phyloP scores from a whole-genome alignment of 2,329 filamentous ascomycete species.

The Cladosporium colombiae region DNA sequence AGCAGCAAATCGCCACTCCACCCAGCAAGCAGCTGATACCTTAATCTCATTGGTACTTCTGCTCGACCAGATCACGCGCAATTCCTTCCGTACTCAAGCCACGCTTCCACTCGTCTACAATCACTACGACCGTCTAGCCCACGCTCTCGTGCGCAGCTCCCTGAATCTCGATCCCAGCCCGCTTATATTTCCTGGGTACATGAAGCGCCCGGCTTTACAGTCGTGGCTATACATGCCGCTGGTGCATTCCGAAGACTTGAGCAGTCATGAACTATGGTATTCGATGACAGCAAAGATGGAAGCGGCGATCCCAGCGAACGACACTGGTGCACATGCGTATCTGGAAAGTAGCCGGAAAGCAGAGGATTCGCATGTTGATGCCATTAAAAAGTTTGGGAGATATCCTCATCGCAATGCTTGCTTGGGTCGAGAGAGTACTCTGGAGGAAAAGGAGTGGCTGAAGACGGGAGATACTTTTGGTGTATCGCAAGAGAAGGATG shows the following conservation, averaged over 20 bases:
- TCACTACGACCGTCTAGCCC: conserved; percentile 57
- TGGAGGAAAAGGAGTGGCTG: conserved; percentile 55
- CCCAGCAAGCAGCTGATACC: conserved; percentile 33
- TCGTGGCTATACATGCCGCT: conserved; percentile 63
- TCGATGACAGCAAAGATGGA: conserved; percentile 37
- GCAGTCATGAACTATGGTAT: conserved; percentile 46
- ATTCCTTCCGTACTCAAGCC: conserved; percentile 55
- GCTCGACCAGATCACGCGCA: conserved; percentile 65
- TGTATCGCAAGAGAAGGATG: conserved; percentile 29
- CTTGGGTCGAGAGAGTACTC: conserved; percentile 52
- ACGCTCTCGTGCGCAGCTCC: conserved; percentile 43
- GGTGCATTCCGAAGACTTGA: conserved; percentile 58
- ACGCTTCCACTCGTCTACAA: conserved; percentile 52
- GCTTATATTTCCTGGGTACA: conserved; percentile 19
- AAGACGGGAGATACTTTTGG: conserved; percentile 48
- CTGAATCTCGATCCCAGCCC: conserved; percentile 20
- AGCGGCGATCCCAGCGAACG: conserved; percentile 37
- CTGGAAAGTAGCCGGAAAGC: conserved; percentile 39
- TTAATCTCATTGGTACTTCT: conserved; percentile 57
- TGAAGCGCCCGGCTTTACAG: conserved; percentile 39
- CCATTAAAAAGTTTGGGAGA: conserved; percentile 57
- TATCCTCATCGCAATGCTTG: conserved; percentile 61
- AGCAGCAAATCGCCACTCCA: conserved; percentile 28
- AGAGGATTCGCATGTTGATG: conserved; percentile 51
- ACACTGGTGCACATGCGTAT: conserved; percentile 33